Percentiles rank a stretch among this genome's conserved stretches.
Evolutionary conservation across 177 flowering plant genomes (phyloP).

Genomic region (Vitis hybrid): DNA sequence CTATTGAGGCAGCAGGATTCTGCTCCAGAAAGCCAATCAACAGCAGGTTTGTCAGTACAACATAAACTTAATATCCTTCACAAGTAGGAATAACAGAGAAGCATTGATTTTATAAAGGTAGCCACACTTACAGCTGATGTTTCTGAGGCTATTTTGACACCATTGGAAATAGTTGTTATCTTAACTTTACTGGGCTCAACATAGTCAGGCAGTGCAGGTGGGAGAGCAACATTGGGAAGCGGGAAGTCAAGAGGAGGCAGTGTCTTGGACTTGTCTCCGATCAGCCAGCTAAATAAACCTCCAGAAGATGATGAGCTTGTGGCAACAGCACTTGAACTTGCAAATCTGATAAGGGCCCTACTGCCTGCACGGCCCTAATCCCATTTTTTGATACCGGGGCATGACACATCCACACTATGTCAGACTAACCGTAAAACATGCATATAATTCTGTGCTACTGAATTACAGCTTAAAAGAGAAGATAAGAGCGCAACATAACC

Average conservation of each 20-base stretch:
- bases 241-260: conserved; percentile 67
- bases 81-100: background rate
- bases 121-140: conserved; percentile 49
- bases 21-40: conserved; percentile 27
- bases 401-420: background rate
- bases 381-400: background rate
- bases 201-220: conserved; percentile 74
- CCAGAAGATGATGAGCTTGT: conserved; percentile 44
- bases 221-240: conserved; percentile 50
- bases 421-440: background rate
- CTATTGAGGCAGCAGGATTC: conserved; percentile 86
- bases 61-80: background rate
- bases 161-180: conserved; percentile 81
- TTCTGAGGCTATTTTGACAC: conserved; percentile 78
- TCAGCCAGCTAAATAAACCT: conserved; percentile 76
- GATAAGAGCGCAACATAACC: background rate
- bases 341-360: conserved; percentile 39
- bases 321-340: conserved; percentile 50
- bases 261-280: conserved; percentile 46
- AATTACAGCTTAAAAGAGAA: background rate
- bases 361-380: conserved; percentile 37
- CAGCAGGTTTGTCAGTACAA: background rate
- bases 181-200: conserved; percentile 71
- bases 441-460: background rate
- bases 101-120: background rate